Percentiles rank a stretch among this genome's conserved stretches.
phyloP scores from a whole-genome alignment of 768 basidiomycete genomes.

The Lactarius deliciosus region DNA sequence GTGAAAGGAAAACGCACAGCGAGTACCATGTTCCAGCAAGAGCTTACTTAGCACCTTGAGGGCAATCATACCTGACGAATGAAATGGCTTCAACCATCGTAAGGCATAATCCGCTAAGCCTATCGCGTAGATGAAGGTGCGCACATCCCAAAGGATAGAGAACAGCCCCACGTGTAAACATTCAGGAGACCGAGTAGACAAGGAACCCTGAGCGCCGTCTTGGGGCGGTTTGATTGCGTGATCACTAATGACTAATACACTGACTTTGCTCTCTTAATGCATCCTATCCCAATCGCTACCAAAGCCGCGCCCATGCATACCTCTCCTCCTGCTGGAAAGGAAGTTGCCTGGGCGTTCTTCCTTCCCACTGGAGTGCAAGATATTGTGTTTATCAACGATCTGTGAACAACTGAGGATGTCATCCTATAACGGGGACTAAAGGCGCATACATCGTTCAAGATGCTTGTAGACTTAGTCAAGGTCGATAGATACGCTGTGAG shows the following conservation, averaged over 20 bases:
- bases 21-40: neutral
- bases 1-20: slow-evolving; percentile 38
- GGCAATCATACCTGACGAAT: slow-evolving; percentile 45
- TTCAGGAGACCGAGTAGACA: slow-evolving; percentile 35
- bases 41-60: slow-evolving; percentile 57
- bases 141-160: no score
- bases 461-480: slow-evolving; percentile 84
- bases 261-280: slow-evolving; percentile 10
- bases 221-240: neutral
- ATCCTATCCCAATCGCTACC: slow-evolving; percentile 32
- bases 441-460: slow-evolving; percentile 79
- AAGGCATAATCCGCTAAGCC: neutral
- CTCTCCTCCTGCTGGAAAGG: slow-evolving; percentile 33
- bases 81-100: slow-evolving; percentile 41
- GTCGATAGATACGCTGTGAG: slow-evolving; percentile 85
- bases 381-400: slow-evolving; percentile 79
- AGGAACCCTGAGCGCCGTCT: slow-evolving; percentile 28
- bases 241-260: neutral
- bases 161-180: slow-evolving; percentile 40
- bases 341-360: slow-evolving; percentile 48
- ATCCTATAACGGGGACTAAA: slow-evolving; percentile 16
- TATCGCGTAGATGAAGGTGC: no score
- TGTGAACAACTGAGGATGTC: slow-evolving; percentile 33
- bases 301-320: slow-evolving; percentile 24
- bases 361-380: slow-evolving; percentile 55